phyloP scores from a whole-genome alignment of 169 alveolate species.

The Plasmodium fragile region DNA sequence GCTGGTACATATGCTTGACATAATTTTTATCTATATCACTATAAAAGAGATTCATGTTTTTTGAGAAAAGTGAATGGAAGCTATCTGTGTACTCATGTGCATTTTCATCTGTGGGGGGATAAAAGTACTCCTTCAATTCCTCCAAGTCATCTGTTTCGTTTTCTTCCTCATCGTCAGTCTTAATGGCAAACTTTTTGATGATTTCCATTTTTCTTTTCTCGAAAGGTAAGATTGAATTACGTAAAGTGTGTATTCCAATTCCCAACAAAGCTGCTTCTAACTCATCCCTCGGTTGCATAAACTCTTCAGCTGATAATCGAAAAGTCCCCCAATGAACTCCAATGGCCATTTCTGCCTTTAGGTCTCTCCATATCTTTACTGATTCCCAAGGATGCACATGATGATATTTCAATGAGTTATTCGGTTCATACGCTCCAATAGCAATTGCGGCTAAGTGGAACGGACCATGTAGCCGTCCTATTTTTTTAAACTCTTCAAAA shows the following conservation, averaged over 20 bases:
- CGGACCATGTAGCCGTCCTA: constrained; percentile 61
- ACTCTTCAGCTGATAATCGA: constrained; percentile 62
- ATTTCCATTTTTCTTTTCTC: constrained; percentile 28
- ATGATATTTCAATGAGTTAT: constrained; percentile 49
- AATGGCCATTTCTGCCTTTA: constrained; percentile 47
- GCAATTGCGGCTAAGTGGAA: constrained; percentile 64
- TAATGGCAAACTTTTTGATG: constrained; percentile 28
- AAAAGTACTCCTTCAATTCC: constrained; percentile 59
- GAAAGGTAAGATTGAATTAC: constrained; percentile 12
- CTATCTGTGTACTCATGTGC: constrained; percentile 49
- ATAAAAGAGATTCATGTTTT: constrained; percentile 38
- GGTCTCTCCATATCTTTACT: constrained; percentile 68
- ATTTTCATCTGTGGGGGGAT: constrained; percentile 26
- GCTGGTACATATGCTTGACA: constrained; percentile 73
- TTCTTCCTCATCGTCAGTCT: neutral
- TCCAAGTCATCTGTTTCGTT: constrained; percentile 58
- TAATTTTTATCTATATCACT: constrained; percentile 56
- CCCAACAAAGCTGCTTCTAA: constrained; percentile 71
- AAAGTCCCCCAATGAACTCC: constrained; percentile 74
- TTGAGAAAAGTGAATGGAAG: constrained; percentile 37
- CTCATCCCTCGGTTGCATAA: constrained; percentile 69
- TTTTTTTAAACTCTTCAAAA: constrained; percentile 70
- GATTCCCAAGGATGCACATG: constrained; percentile 76
- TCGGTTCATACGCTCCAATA: constrained; percentile 72
- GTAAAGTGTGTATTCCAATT: neutral